Evolutionary conservation across 371 early-diverging fungal genomes (phyloP), one percentile per base, ranked within the genome.

Genomic region (Capillidium rhysosporum): DNA sequence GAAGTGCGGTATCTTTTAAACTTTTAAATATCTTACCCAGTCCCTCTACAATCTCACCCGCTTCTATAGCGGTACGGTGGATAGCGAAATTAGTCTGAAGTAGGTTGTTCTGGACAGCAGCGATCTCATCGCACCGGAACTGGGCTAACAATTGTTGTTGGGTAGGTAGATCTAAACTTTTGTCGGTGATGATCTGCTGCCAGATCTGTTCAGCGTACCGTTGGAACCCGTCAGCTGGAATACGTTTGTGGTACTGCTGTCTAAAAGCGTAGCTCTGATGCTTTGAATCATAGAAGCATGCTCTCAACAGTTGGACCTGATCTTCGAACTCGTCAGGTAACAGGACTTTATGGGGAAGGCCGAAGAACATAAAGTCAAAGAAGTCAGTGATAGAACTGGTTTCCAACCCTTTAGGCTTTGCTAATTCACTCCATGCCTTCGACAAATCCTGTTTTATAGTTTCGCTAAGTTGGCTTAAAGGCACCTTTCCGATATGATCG

Each of bases 91-190:
- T 64, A 38, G 68, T 72, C 18, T 61, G 54, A 59, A 95, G 89
- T 5, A 63, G 64, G 20, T 70, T 79, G 60, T 85, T 30, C 28
- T 52, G 58, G 62, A 70, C 75, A 49, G 73, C 77, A 18, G 86
- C 79, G 55, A 97, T 94, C 63, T 97, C 98, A 57, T 97, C 98
- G 64, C 98, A 97, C 49, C 98, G 83, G 65, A 85, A 96, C 69
- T 96, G 95, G 24, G 97, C 96, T 54, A 98, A 69, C 45, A 98
- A 67, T 62, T 96, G 89, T 69, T 92, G 93, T 64, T 98, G 97
- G 1, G 95, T 94, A 1, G 98, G 98, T 44, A 98, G 67, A 69
- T 98, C 97, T 56, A 98, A 68, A 59, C 96, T 97, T 56, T 85
- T 84, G 72, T 92, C 93, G 59, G 82, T 75, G 55, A 86, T 67